Percentiles rank a stretch among this genome's conserved stretches.
Conservation (phyloP, 495 filamentous ascomycete genomes). For the Neurospora sp. region DNA sequence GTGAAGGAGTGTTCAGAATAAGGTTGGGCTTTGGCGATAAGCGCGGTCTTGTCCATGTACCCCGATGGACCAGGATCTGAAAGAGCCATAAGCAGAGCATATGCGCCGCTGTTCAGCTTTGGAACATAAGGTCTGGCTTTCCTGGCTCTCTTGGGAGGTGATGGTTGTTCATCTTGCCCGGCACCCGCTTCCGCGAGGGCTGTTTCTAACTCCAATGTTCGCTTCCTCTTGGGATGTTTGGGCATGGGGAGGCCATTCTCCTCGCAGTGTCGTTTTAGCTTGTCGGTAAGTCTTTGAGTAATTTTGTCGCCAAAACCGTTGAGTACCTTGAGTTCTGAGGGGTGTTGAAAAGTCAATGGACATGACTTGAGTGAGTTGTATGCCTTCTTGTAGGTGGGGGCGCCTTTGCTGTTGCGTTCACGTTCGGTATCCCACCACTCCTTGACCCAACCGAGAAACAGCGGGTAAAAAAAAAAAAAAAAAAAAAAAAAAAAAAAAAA, state of each 20-base stretch:
- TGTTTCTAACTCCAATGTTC: conserved; percentile 15
- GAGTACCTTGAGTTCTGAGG: conserved; percentile 61
- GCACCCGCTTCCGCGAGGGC: conserved; percentile 16
- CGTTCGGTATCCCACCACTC: conserved; percentile 71
- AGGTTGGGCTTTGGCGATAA: conserved; percentile 62
- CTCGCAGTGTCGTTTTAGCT: conserved; percentile 54
- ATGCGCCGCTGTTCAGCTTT: conserved; percentile 58
- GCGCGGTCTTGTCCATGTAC: conserved; percentile 51
- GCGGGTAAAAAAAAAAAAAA: conserved; percentile 27
- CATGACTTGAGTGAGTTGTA: conserved; percentile 75
- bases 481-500: neutral
- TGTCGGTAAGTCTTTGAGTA: conserved; percentile 59
- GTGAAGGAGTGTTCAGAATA: conserved; percentile 70
- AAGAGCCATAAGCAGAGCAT: conserved; percentile 63
- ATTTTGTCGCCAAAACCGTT: conserved; percentile 64
- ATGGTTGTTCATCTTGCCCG: conserved; percentile 26
- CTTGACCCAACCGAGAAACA: conserved; percentile 65
- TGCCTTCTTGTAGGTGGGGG: conserved; percentile 66
- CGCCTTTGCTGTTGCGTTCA: conserved; percentile 61
- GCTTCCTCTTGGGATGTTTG: conserved; percentile 32
- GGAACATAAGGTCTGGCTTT: conserved; percentile 66
- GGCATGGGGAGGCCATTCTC: conserved; percentile 66
- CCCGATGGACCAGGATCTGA: conserved; percentile 45
- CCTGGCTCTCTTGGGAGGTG: conserved; percentile 52
- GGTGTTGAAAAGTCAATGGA: conserved; percentile 63